These are phyloP conservation scores for Xylaria sp. DNA, from an alignment of 2,329 filamentous ascomycete species.

Conservation along the genomic window DNA sequence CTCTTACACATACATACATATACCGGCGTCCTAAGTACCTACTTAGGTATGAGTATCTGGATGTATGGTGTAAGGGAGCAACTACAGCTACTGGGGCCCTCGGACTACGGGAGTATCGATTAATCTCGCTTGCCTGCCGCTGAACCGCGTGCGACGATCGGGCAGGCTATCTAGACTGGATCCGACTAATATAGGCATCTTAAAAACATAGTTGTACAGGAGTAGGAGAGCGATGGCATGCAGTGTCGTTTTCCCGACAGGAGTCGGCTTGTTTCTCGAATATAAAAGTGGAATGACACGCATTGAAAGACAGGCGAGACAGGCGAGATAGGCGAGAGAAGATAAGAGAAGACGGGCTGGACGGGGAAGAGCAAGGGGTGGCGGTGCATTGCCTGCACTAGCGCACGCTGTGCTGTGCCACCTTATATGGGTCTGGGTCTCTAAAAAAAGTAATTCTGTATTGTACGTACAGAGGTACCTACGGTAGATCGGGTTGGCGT, in stretches of 20 bases:
- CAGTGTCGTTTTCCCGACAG: not conserved
- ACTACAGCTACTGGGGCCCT: not conserved
- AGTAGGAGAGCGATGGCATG: slow-evolving; percentile 16
- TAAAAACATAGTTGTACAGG: not conserved
- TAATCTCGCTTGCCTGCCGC: slow-evolving; percentile 10
- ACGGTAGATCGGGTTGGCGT: slow-evolving; percentile 36
- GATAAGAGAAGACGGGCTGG: no score
- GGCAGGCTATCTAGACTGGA: not conserved
- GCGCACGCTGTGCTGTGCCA: slow-evolving; percentile 36
- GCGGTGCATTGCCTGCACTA: slow-evolving; percentile 26
- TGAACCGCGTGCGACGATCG: not conserved
- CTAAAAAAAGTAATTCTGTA: slow-evolving; percentile 45
- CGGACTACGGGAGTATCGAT: not conserved
- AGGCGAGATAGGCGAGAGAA: slow-evolving; percentile 9
- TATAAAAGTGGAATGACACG: not conserved
- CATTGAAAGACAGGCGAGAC: not conserved
- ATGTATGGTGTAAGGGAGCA: no score
- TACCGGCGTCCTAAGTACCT: slow-evolving; percentile 3
- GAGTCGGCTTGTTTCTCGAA: not conserved
- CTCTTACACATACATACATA: slow-evolving; percentile 6
- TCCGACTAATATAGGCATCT: not conserved
- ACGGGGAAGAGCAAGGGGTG: slow-evolving; percentile 18
- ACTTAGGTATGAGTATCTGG: no score
- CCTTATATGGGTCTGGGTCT: slow-evolving; percentile 39
- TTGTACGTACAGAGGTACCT: not conserved